Percentiles rank a stretch among this genome's conserved stretches.
Conservation (phyloP, 108 stramenopile genomes). For the Conticribra weissflogii region DNA sequence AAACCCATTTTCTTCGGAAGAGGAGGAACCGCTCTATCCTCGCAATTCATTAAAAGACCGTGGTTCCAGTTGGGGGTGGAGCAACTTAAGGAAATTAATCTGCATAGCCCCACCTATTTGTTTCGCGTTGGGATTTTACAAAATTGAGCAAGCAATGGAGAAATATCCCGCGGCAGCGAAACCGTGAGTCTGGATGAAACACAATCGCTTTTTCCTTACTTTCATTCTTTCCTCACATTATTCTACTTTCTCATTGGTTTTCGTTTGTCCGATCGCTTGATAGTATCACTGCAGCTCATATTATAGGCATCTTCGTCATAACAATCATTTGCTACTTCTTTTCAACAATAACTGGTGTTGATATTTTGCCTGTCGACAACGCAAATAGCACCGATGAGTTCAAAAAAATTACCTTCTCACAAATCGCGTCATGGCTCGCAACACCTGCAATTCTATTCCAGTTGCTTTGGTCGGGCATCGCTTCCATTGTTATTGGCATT, state of each 20-base stretch:
- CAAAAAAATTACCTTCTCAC: neutral
- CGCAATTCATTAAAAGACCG: neutral
- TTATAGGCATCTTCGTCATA: neutral
- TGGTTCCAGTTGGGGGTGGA: neutral
- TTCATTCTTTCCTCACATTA: neutral
- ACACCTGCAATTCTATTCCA: neutral
- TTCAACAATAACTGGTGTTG: neutral
- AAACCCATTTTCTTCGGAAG: neutral
- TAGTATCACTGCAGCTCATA: neutral
- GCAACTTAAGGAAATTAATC: neutral
- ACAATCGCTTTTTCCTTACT: neutral
- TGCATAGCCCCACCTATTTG: neutral
- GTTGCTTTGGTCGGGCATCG: neutral
- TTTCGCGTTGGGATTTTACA: neutral
- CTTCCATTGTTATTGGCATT: neutral
- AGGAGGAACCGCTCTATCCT: neutral
- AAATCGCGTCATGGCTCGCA: neutral
- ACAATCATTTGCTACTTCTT: neutral
- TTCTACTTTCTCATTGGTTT: neutral
- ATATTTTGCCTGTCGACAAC: neutral
- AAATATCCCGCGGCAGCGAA: neutral
- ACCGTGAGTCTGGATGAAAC: neutral
- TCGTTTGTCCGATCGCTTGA: neutral
- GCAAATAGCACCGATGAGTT: neutral
- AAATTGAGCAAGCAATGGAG: neutral